Conservation (phyloP, 2,329 filamentous ascomycete species). For the Diaporthe sp. region DNA sequence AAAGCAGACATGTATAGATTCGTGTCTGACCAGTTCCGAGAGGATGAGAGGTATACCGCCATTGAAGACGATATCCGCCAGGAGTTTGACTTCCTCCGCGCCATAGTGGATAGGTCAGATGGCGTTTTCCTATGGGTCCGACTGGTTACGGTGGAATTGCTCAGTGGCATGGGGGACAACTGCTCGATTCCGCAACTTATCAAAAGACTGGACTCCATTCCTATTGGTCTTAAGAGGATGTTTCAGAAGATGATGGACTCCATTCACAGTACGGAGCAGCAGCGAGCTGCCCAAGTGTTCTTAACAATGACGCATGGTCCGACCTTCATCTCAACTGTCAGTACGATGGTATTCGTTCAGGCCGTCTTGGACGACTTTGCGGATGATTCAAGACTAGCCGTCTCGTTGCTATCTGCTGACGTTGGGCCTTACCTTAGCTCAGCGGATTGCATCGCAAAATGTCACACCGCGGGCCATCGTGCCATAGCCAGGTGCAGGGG, state of each 20-base stretch:
- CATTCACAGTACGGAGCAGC: not conserved
- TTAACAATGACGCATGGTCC: not conserved
- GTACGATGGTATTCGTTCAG: not conserved
- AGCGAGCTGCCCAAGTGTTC: conserved; percentile 6
- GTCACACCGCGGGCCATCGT: not conserved
- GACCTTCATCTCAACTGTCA: not conserved
- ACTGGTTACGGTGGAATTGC: not conserved
- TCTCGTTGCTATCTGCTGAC: not conserved
- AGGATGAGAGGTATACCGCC: conserved; percentile 3
- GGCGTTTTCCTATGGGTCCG: conserved; percentile 22
- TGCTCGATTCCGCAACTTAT: conserved; percentile 3
- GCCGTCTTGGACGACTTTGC: not conserved
- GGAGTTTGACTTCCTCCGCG: not conserved
- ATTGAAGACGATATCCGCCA: not conserved
- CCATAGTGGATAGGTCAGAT: not conserved
- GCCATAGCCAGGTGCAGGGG: conserved; percentile 20
- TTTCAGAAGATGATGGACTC: conserved; percentile 11
- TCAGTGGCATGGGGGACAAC: conserved; percentile 16
- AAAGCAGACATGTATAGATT: conserved; percentile 4
- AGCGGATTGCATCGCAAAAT: not conserved
- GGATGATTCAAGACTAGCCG: not conserved
- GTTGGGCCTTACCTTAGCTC: not conserved
- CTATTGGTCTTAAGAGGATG: not conserved
- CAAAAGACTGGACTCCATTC: not conserved
- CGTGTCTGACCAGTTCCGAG: not conserved